Evolutionary conservation across 495 filamentous ascomycete species (phyloP).

Genomic region (Talaromyces ruber): DNA sequence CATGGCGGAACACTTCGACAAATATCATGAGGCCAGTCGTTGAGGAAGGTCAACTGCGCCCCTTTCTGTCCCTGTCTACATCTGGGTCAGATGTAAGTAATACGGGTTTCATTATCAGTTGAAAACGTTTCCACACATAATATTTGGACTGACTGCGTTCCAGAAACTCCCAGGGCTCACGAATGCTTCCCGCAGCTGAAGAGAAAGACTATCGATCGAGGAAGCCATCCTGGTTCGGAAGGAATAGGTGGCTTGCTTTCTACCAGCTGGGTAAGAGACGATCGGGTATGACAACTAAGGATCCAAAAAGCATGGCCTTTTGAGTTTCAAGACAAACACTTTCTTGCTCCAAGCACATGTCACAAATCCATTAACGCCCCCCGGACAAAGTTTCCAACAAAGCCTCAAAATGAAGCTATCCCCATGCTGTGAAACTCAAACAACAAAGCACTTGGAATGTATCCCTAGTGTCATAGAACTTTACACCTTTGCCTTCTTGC

Average conservation of each 20-base stretch:
- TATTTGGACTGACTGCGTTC: not conserved
- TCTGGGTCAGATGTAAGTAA: not conserved
- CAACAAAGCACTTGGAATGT: not conserved
- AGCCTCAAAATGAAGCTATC: not conserved
- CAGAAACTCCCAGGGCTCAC: not conserved
- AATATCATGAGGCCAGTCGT: not conserved
- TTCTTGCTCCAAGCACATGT: constrained; percentile 1
- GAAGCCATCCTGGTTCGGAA: not conserved
- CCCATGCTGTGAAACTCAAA: not conserved
- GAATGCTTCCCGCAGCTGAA: not conserved
- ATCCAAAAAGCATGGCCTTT: not conserved
- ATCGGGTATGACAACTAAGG: not conserved
- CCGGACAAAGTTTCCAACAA: not conserved
- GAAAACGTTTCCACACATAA: not conserved
- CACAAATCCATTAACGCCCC: not conserved
- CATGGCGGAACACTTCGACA: not conserved
- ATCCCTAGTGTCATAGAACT: no score
- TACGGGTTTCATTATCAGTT: not conserved
- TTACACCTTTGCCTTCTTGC: not conserved
- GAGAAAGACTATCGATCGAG: not conserved
- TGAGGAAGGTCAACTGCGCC: not conserved
- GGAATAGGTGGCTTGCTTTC: not conserved
- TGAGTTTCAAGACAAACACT: not conserved
- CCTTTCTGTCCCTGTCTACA: not conserved
- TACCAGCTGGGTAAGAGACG: not conserved